Base-by-base conservation (phyloP, 2,329 filamentous ascomycete species). In the Arthrocladium fulminans region DNA sequence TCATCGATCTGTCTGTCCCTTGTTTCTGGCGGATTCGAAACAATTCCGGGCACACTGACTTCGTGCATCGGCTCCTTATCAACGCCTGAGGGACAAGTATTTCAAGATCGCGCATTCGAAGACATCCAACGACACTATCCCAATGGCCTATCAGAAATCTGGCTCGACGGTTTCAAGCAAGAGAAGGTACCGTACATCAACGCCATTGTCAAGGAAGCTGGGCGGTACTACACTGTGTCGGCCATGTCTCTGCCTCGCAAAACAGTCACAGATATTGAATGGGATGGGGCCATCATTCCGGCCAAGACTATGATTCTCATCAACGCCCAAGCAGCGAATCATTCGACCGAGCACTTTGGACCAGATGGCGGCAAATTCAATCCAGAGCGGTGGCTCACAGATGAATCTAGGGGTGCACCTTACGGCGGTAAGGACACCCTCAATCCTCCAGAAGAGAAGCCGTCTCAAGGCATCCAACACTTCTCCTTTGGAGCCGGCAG, bases 1-100 rank as follows among this genome's bases (percentile, higher is more conserved):
- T 84, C 81, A 58, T 84, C 82, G 1, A 86, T 88, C 54, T 84
- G 84, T 60, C 66, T 88, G 1, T 86, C 83, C 10, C 83, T 88
- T 71, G 80, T 88, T 0, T 84, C 80, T 3, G 85, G 83, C 0
- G 85, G 85, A 3, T 76, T 88, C 17, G 85, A 88, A 60, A 88
- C 84, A 0, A 80, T 88, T 2, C 82, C 84, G 0, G 82, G 79
- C 22, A 88, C 86, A 44, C 64, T 88, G 1, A 81, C 85, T 50
- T 85, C 84, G 73, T 78, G 79, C 23, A 77, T 88, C 38, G 84
- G 81, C 1, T 84, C 81, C 52, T 73, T 88, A 2, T 75, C 80
- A 15, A 79, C 77, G 0, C 62, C 71, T 0, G 67, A 79, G 7
- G 83, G 84, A 2, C 81, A 84, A 55, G 67, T 71, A 2, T 80